Conservation (phyloP, 305 asterid genomes). For the Solanum chacoense region DNA sequence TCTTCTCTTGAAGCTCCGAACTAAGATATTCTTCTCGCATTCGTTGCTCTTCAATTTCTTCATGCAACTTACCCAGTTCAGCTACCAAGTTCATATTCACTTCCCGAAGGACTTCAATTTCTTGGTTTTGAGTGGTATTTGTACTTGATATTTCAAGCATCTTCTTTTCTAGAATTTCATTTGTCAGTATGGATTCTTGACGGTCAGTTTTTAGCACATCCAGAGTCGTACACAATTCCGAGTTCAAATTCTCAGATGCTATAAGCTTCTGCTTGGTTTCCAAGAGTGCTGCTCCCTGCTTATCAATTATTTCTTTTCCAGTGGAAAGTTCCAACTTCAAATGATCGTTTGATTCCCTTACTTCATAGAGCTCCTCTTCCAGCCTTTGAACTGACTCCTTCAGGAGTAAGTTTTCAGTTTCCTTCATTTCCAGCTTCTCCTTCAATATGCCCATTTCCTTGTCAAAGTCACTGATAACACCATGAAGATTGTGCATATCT, state of each 20-base stretch:
- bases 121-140: constrained; percentile 34
- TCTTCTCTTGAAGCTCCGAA: constrained; percentile 54
- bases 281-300: constrained; percentile 41
- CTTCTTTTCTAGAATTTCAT: constrained; percentile 37
- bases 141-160: constrained; percentile 40
- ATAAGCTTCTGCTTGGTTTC: constrained; percentile 43
- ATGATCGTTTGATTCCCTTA: constrained; percentile 32
- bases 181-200: constrained; percentile 37
- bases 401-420: constrained; percentile 36
- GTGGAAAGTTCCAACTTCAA: constrained; percentile 38
- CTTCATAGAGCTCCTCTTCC: constrained; percentile 44
- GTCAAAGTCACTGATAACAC: constrained; percentile 27
- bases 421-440: constrained; percentile 43
- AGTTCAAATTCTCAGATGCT: constrained; percentile 42
- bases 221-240: constrained; percentile 32
- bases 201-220: constrained; percentile 41
- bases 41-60: constrained; percentile 42
- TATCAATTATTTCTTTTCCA: constrained; percentile 28
- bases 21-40: constrained; percentile 40
- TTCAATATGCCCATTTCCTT: constrained; percentile 25
- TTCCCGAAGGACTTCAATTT: constrained; percentile 42
- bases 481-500: constrained; percentile 35
- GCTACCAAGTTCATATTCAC: constrained; percentile 36
- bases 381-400: constrained; percentile 38
- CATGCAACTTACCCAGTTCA: constrained; percentile 44